Evolutionary conservation across 1,284 basidiomycete species (phyloP).

Genomic region (Cryptococcus neoformans): DNA sequence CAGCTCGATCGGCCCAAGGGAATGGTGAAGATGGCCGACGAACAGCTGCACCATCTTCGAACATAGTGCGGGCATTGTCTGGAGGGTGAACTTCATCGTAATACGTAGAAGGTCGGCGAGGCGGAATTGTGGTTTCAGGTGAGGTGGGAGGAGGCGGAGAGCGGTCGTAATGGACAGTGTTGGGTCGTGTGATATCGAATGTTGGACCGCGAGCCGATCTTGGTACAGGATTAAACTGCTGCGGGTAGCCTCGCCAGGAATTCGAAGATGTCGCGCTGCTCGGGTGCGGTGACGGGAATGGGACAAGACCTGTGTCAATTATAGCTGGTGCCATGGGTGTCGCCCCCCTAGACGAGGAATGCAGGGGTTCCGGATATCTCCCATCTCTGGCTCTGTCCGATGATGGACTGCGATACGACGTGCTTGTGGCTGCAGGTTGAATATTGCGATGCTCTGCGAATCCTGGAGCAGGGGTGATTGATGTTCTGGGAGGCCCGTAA

Average conservation of each 20-base stretch:
- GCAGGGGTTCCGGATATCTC: constrained; percentile 30
- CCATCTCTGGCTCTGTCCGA: constrained; percentile 26
- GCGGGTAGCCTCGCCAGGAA: not conserved
- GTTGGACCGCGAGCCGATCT: constrained; percentile 3
- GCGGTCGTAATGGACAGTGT: constrained; percentile 26
- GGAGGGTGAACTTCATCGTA: constrained; percentile 24
- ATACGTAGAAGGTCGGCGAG: constrained; percentile 27
- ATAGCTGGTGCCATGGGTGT: constrained; percentile 4
- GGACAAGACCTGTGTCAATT: constrained; percentile 16
- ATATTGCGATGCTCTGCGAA: constrained; percentile 8
- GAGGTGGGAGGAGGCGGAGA: constrained; percentile 27
- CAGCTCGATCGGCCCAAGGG: constrained; percentile 13
- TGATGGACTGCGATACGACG: constrained; percentile 16
- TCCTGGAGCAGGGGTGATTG: constrained; percentile 19
- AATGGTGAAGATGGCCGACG: constrained; percentile 2
- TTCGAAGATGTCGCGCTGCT: not conserved
- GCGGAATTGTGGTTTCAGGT: constrained; percentile 32
- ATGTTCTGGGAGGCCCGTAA: constrained; percentile 19
- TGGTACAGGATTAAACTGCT: constrained; percentile 7
- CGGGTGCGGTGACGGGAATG: constrained; percentile 34
- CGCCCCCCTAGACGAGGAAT: constrained; percentile 6
- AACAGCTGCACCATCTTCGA: not conserved
- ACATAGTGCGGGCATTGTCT: constrained; percentile 8
- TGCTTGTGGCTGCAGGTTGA: constrained; percentile 7
- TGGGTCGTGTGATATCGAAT: constrained; percentile 13